These are phyloP conservation scores for Fonsecaea nubica DNA, from an alignment of 2,329 filamentous ascomycete species.

Conservation along the genomic window DNA sequence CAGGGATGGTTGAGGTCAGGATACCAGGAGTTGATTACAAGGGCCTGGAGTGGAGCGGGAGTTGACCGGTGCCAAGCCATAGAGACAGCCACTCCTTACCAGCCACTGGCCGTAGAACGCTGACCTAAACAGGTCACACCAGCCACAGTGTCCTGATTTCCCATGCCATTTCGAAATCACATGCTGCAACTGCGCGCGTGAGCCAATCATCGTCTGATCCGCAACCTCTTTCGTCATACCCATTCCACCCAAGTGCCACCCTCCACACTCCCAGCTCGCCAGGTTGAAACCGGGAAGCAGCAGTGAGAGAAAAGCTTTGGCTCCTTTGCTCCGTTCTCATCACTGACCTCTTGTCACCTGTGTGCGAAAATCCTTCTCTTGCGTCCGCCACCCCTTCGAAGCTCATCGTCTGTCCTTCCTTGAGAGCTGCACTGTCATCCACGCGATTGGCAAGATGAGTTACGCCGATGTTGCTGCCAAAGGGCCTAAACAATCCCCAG, in stretches of 20 bases:
- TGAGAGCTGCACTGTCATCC: conserved; percentile 3
- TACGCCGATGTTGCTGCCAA: conserved; percentile 57
- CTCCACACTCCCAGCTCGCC: background rate
- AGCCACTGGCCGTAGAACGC: background rate
- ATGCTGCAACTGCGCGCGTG: background rate
- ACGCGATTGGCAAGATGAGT: conserved; percentile 49
- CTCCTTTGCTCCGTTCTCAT: conserved; percentile 15
- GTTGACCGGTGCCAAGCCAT: conserved; percentile 7
- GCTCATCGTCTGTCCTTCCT: background rate
- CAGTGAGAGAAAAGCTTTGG: conserved; percentile 13
- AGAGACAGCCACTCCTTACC: background rate
- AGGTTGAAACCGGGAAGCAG: conserved; percentile 18
- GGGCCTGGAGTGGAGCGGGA: background rate
- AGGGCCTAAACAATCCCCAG: conserved; percentile 54
- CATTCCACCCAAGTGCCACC: background rate
- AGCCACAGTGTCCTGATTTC: background rate
- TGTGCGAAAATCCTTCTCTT: background rate
- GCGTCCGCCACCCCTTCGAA: background rate
- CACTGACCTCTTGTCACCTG: conserved; percentile 3
- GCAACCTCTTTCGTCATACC: conserved; percentile 15
- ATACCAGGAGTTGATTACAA: background rate
- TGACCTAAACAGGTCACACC: background rate
- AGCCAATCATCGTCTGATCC: conserved; percentile 5
- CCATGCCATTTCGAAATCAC: conserved; percentile 1
- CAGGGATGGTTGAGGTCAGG: background rate